Conservation (phyloP, 2,329 filamentous ascomycete species). For the Salinomyces thailandicus region DNA sequence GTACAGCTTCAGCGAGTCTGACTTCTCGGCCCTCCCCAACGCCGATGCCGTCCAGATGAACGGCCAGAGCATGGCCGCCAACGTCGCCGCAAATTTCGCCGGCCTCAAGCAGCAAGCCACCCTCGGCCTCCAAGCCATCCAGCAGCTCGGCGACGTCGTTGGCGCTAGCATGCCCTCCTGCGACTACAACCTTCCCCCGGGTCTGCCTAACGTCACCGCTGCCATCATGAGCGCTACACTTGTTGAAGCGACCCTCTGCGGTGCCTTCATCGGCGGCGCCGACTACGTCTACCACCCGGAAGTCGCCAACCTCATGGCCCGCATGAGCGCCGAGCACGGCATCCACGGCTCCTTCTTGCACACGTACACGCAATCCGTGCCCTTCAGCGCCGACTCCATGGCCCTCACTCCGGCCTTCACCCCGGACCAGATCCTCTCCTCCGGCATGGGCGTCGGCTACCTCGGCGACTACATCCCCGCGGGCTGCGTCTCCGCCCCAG, state of each 20-base stretch:
- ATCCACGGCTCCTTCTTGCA: slow-evolving; percentile 3
- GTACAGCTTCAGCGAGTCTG: neutral
- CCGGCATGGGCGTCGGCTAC: slow-evolving; percentile 3
- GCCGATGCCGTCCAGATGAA: slow-evolving; percentile 25
- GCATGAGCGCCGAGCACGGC: slow-evolving; percentile 3
- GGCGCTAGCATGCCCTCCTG: slow-evolving; percentile 19
- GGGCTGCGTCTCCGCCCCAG: slow-evolving; percentile 1
- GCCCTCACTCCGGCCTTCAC: slow-evolving; percentile 5
- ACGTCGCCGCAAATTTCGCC: slow-evolving; percentile 21
- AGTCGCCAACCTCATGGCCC: slow-evolving; percentile 3
- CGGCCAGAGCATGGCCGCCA: slow-evolving; percentile 35
- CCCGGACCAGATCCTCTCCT: slow-evolving; percentile 1
- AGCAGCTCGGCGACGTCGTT: slow-evolving; percentile 1
- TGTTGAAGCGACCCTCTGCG: slow-evolving; percentile 4
- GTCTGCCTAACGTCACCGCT: slow-evolving; percentile 21
- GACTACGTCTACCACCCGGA: slow-evolving; percentile 26
- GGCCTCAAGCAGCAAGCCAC: slow-evolving; percentile 17
- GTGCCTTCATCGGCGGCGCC: slow-evolving; percentile 30
- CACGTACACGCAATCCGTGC: neutral
- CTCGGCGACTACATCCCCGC: slow-evolving; percentile 3
- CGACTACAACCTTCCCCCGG: slow-evolving; percentile 35
- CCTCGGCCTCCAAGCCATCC: slow-evolving; percentile 3
- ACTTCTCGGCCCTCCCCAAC: slow-evolving; percentile 26
- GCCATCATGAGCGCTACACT: neutral
- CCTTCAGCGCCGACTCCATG: slow-evolving; percentile 1